These are phyloP conservation scores for Hypoxylon fuscum DNA, from an alignment of 495 filamentous ascomycete genomes.

Conservation along the genomic window DNA sequence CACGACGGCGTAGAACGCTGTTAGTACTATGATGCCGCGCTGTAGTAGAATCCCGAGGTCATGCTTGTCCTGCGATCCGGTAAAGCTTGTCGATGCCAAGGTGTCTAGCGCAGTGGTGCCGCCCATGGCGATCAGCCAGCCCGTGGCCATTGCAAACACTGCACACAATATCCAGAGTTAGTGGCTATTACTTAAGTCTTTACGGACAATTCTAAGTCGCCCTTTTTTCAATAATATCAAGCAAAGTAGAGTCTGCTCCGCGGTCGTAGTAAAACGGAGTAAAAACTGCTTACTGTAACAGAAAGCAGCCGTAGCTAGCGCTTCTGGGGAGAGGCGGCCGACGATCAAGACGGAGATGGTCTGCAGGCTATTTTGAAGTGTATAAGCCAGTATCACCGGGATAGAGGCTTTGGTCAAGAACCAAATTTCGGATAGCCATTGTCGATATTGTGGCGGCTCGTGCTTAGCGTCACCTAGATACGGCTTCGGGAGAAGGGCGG, in stretches of 20 bases:
- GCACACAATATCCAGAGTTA: not conserved
- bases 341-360: constrained; percentile 83
- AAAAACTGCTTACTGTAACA: constrained; percentile 61
- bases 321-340: constrained; percentile 81
- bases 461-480: constrained; percentile 4
- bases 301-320: constrained; percentile 85
- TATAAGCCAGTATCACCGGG: constrained; percentile 89
- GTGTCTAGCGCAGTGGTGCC: constrained; percentile 93
- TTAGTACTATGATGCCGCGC: constrained; percentile 77
- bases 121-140: constrained; percentile 90
- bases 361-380: constrained; percentile 88
- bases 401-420: constrained; percentile 72
- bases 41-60: constrained; percentile 87
- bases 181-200: not conserved
- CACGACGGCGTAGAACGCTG: constrained; percentile 78
- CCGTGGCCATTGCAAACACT: constrained; percentile 94
- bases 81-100: constrained; percentile 85
- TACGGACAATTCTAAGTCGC: too few species aligned
- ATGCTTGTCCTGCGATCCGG: constrained; percentile 81
- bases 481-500: constrained; percentile 59
- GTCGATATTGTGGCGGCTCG: constrained; percentile 22
- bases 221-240: too few species aligned
- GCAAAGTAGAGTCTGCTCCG: not conserved
- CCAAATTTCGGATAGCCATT: constrained; percentile 70
- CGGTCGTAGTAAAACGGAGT: not conserved